A percentile compares a stretch with the other conserved stretches of the same genome.
phyloP scores from a whole-genome alignment of 371 early-diverging fungal genomes.

The Mucor lusitanicus region DNA sequence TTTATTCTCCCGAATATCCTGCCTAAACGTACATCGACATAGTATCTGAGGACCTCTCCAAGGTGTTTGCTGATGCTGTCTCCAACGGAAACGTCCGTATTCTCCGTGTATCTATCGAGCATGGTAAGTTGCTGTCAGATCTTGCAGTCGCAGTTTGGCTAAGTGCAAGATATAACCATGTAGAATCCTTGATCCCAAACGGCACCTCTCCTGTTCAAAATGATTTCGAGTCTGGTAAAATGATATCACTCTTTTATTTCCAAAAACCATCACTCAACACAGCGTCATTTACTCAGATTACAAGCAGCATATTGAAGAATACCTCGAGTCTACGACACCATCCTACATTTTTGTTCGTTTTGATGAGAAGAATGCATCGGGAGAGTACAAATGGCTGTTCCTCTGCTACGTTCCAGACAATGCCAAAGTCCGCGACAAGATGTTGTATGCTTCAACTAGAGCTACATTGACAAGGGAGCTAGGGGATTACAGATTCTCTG shows the following conservation, averaged over 20 bases:
- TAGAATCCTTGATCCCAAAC: conserved; percentile 48
- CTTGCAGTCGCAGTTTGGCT: neutral
- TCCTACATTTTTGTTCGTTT: conserved; percentile 71
- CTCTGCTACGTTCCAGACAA: conserved; percentile 79
- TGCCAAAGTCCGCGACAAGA: conserved; percentile 83
- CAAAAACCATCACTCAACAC: neutral
- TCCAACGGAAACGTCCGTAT: conserved; percentile 40
- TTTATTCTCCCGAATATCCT: neutral
- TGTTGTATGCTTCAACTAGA: conserved; percentile 85
- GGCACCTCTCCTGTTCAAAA: conserved; percentile 48
- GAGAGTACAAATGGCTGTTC: conserved; percentile 73
- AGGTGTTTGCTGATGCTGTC: conserved; percentile 48
- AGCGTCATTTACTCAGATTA: neutral
- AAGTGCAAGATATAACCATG: neutral
- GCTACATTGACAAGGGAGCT: conserved; percentile 76
- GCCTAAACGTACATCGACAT: neutral
- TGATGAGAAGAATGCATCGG: conserved; percentile 48
- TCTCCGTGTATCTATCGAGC: conserved; percentile 49
- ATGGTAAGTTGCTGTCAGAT: conserved; percentile 29
- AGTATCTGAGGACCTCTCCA: conserved; percentile 58
- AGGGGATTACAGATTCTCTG: conserved; percentile 78
- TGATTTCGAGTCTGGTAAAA: conserved; percentile 61
- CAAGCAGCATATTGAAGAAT: conserved; percentile 33
- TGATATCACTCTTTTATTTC: neutral
- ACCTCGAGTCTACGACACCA: conserved; percentile 61